Conservation (phyloP, 371 early-diverging fungal genomes). For the Actinomucor elegans region DNA sequence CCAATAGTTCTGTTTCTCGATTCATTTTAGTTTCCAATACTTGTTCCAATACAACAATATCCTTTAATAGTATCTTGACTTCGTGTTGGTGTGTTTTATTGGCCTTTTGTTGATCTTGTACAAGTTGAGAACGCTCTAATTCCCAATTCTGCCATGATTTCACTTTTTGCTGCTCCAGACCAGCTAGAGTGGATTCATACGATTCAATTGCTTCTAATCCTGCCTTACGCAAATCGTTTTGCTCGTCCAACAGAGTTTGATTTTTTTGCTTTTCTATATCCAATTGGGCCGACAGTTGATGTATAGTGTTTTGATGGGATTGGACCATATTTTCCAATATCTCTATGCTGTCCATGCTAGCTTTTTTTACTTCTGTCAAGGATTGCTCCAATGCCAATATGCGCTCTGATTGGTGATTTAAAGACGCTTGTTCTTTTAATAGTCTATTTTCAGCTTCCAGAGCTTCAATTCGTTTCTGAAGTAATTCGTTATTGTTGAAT, state of each 20-base stretch:
- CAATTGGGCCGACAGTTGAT: slow-evolving; percentile 6
- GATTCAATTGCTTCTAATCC: slow-evolving; percentile 23
- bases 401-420: not conserved
- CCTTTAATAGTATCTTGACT: slow-evolving; percentile 5
- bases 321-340: slow-evolving; percentile 14
- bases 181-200: slow-evolving; percentile 1
- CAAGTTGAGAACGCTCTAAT: slow-evolving; percentile 4
- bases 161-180: not conserved
- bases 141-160: slow-evolving; percentile 6
- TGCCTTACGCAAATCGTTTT: slow-evolving; percentile 14
- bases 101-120: not conserved
- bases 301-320: slow-evolving; percentile 1
- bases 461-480: slow-evolving; percentile 9
- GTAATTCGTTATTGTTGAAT: not conserved
- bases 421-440: not conserved
- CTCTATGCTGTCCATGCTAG: slow-evolving; percentile 22
- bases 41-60: slow-evolving; percentile 14
- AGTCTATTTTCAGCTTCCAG: slow-evolving; percentile 18
- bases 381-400: slow-evolving; percentile 5
- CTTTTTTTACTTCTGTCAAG: slow-evolving; percentile 6
- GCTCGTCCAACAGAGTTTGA: not conserved
- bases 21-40: slow-evolving; percentile 17
- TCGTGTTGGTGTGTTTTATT: slow-evolving; percentile 9
- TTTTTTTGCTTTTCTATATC: not conserved
- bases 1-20: slow-evolving; percentile 2